Evolutionary conservation across 192 early-diverging fungal genomes (phyloP), one percentile per base, ranked within the genome.

Genomic region (Backusella mclennaniae): DNA sequence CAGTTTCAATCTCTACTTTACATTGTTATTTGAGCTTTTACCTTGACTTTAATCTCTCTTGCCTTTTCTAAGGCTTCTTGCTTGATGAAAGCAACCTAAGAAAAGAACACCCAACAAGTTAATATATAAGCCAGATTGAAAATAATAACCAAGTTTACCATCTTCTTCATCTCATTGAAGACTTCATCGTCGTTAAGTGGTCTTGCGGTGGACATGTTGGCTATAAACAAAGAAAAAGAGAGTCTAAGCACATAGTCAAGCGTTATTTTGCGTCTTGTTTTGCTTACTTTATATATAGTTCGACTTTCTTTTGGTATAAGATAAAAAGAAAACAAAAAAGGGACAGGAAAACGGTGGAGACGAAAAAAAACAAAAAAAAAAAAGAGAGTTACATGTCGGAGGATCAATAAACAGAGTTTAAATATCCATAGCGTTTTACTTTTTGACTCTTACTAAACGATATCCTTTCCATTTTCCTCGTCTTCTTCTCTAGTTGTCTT

Each of bases 31-130:
- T 33, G 33, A 2, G 38, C 2, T 1, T 74, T 73, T 72, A 93
- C 92, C 93, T 99, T 99, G 80, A 98, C 92, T 87, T 96, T 97
- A 83, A 98, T 96, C 85, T 99, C 98, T 49, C 95, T 89, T 33
- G 97, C 97, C 89, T 99, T 99, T 82, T 99, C 98, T 31, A 96
- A 83, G 8, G 98, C 97, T 85, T 99, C 98, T 85, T 99, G 97
- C 83, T 95, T 96, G 89, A 99, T 99, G 87, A 99, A 99, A 36
- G 94, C 91, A 46, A 98, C 93, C 94, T 96, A 69, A 15, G 63
- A 0, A 36, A 76, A 42, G 19, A 26, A 78, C 33, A 33, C 33
- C 33, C 38, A 39, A 39, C 38, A 39, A 12, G 38, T 39, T 39
- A 78, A 70, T 35, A 53, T 35, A 36, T 35, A 67, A 33, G 49